phyloP scores from a whole-genome alignment of 2,329 filamentous ascomycete genomes.

The Neopestalotiopsis clavispora region DNA sequence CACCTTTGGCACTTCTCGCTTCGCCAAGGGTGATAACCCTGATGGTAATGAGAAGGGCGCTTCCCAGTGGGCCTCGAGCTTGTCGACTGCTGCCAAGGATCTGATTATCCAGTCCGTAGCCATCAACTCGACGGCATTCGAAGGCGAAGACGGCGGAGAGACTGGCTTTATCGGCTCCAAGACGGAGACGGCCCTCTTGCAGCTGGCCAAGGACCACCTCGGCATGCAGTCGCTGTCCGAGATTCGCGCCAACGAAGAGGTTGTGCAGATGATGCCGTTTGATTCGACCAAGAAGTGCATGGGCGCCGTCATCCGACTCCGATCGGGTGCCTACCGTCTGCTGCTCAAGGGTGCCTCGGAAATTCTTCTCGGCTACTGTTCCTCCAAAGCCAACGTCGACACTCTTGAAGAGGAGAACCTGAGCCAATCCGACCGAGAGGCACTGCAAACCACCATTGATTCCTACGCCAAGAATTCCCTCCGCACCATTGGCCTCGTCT shows the following conservation, averaged over 20 bases:
- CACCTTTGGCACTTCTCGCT: conserved; percentile 57
- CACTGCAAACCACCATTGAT: conserved; percentile 59
- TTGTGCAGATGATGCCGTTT: conserved; percentile 57
- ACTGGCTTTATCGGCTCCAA: conserved; percentile 59
- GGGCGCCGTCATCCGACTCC: conserved; percentile 57
- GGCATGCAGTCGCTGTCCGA: conserved; percentile 53
- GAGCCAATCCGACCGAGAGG: conserved; percentile 59
- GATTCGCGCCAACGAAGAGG: conserved; percentile 49
- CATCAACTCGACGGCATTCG: conserved; percentile 65
- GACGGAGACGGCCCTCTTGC: conserved; percentile 59
- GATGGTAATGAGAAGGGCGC: conserved; percentile 26
- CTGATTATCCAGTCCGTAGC: conserved; percentile 48
- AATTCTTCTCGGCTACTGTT: conserved; percentile 54
- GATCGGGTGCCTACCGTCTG: conserved; percentile 49
- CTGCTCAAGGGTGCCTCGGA: conserved; percentile 63
- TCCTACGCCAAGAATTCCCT: conserved; percentile 70
- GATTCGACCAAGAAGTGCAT: conserved; percentile 62
- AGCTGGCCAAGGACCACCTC: conserved; percentile 54
- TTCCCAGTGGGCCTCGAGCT: conserved; percentile 35
- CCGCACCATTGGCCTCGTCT: conserved; percentile 76
- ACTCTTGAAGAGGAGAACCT: conserved; percentile 53
- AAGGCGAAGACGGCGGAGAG: conserved; percentile 51
- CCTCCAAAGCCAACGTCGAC: conserved; percentile 34
- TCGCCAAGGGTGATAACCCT: conserved; percentile 31
- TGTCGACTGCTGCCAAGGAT: conserved; percentile 36